Conservation (phyloP, 768 basidiomycete genomes). For the Candolleomyces aberdarensis region DNA sequence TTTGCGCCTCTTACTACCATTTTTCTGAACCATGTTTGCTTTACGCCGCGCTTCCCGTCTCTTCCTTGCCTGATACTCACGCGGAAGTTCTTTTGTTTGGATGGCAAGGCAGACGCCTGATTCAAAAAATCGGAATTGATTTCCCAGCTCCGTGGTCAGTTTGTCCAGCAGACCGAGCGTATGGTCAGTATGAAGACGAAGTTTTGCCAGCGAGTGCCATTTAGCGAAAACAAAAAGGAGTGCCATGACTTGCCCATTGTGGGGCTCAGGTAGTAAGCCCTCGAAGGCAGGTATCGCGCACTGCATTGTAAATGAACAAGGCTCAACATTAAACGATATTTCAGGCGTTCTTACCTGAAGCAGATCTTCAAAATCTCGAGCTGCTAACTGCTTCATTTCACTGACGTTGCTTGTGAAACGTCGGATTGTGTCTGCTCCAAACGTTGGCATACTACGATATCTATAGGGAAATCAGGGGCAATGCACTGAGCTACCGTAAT, state of each 20-base stretch:
- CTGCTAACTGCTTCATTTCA: conserved; percentile 29
- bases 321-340: neutral
- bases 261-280: conserved; percentile 24
- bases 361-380: conserved; percentile 35
- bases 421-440: conserved; percentile 24
- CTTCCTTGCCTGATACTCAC: conserved; percentile 30
- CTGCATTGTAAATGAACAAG: conserved; percentile 13
- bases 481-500: conserved; percentile 12
- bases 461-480: conserved; percentile 4
- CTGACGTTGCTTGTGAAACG: conserved; percentile 27
- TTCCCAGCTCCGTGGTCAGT: conserved; percentile 26
- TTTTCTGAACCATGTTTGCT: neutral
- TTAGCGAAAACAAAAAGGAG: conserved; percentile 24
- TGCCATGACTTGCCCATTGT: conserved; percentile 17
- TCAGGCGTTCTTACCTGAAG: conserved; percentile 24
- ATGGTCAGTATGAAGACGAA: conserved; percentile 27
- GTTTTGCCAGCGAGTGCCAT: conserved; percentile 34
- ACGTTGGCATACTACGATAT: conserved; percentile 22
- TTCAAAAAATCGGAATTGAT: conserved; percentile 27
- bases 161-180: conserved; percentile 22
- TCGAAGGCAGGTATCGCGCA: conserved; percentile 35
- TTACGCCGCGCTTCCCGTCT: conserved; percentile 8
- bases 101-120: conserved; percentile 16
- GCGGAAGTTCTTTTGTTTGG: conserved; percentile 33
- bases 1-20: neutral